These are phyloP conservation scores for Leccinum disarticulatum DNA, from an alignment of 768 basidiomycete genomes.

Conservation along the genomic window DNA sequence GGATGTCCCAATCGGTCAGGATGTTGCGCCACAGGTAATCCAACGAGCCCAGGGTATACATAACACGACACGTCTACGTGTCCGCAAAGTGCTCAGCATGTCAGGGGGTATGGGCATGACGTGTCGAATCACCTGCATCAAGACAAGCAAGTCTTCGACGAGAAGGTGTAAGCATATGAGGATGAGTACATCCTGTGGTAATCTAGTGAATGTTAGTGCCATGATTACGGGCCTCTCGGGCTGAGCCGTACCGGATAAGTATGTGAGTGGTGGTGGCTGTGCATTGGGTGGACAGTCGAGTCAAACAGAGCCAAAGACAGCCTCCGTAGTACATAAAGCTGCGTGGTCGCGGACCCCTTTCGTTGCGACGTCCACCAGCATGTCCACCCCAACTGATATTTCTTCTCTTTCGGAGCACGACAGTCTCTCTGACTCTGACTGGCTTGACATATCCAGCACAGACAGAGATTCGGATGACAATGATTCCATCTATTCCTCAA, in stretches of 20 bases:
- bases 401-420: slow-evolving; percentile 61
- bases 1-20: slow-evolving; percentile 31
- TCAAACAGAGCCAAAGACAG: slow-evolving; percentile 32
- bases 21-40: slow-evolving; percentile 60
- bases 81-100: slow-evolving; percentile 11
- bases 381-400: slow-evolving; percentile 38
- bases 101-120: slow-evolving; percentile 3
- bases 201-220: slow-evolving; percentile 26
- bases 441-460: slow-evolving; percentile 75
- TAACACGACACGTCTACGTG: slow-evolving; percentile 59
- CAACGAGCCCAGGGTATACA: slow-evolving; percentile 49
- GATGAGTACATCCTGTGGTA: slow-evolving; percentile 48
- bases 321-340: slow-evolving; percentile 25
- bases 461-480: slow-evolving; percentile 65
- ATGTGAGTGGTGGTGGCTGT: background rate
- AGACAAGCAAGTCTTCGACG: slow-evolving; percentile 43
- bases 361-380: slow-evolving; percentile 26
- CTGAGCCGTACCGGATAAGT: background rate
- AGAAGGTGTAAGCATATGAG: slow-evolving; percentile 34
- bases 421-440: slow-evolving; percentile 75
- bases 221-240: background rate
- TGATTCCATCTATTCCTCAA: slow-evolving; percentile 58
- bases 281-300: slow-evolving; percentile 1
- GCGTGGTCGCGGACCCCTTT: slow-evolving; percentile 31
- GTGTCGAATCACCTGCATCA: slow-evolving; percentile 45